Percentiles rank a stretch among this genome's conserved stretches.
These are phyloP conservation scores for Talaromyces trachyspermus DNA, from an alignment of 495 filamentous ascomycete species.

Conservation along the genomic window DNA sequence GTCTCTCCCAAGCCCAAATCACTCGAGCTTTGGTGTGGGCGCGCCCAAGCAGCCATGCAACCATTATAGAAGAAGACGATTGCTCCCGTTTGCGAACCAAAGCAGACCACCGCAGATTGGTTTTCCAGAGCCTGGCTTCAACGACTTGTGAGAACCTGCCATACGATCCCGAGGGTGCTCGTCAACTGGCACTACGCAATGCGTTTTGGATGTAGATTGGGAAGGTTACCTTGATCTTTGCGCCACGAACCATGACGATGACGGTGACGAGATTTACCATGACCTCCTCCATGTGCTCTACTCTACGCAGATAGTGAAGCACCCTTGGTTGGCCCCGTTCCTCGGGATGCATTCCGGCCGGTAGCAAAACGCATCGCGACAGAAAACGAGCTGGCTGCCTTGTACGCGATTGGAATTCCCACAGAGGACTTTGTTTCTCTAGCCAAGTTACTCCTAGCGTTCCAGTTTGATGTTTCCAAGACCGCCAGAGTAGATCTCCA, in stretches of 20 bases:
- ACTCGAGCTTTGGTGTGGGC: background rate
- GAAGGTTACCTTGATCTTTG: background rate
- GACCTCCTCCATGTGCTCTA: slow-evolving; percentile 22
- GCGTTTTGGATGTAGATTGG: background rate
- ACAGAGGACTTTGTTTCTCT: slow-evolving; percentile 11
- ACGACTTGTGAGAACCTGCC: background rate
- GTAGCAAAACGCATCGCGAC: slow-evolving; percentile 15
- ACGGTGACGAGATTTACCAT: slow-evolving; percentile 24
- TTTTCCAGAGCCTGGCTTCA: background rate
- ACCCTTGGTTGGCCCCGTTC: background rate
- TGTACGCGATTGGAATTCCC: slow-evolving; percentile 17
- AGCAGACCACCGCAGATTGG: background rate
- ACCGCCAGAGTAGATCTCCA: background rate
- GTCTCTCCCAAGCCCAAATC: background rate
- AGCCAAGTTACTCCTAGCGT: slow-evolving; percentile 12
- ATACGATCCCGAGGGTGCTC: background rate
- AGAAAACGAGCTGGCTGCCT: slow-evolving; percentile 2
- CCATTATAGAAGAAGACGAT: background rate
- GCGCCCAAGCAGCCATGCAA: background rate
- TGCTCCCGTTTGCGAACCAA: background rate
- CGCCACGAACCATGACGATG: slow-evolving; percentile 16
- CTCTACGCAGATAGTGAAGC: slow-evolving; percentile 14
- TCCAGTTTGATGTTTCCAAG: slow-evolving; percentile 9
- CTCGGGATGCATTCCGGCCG: slow-evolving; percentile 15
- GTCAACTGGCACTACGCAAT: background rate